phyloP scores from a whole-genome alignment of 2,329 filamentous ascomycete genomes.

The Gnomoniopsis smithogilvyi region DNA sequence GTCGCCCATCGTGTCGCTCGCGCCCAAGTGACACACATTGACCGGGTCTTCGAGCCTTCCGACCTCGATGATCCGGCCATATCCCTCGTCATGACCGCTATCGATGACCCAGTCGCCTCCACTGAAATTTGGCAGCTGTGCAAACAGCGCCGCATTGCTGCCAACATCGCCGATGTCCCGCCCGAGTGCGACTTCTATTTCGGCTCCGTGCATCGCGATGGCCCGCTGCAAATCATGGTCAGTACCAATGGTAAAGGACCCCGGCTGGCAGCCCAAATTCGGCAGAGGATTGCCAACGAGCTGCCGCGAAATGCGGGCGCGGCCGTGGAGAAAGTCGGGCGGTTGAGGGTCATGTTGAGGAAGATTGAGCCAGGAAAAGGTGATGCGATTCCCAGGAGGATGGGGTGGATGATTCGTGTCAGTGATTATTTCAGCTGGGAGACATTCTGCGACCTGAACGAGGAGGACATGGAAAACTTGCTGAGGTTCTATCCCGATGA shows the following conservation, averaged over 20 bases:
- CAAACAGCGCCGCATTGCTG: conserved; percentile 77
- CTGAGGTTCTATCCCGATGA: conserved; percentile 66
- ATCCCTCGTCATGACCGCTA: conserved; percentile 88
- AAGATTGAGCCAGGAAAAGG: conserved; percentile 64
- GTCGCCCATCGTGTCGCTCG: conserved; percentile 77
- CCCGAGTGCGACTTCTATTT: conserved; percentile 99
- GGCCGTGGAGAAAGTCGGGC: conserved; percentile 81
- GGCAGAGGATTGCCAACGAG: conserved; percentile 72
- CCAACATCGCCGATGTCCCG: conserved; percentile 96
- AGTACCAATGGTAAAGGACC: conserved; percentile 97
- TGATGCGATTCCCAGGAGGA: conserved; percentile 78
- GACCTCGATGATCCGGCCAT: conserved; percentile 82
- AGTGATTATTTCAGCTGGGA: conserved; percentile 85
- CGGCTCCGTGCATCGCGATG: conserved; percentile 90
- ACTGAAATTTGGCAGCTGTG: conserved; percentile 90
- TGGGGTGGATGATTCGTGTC: conserved; percentile 93
- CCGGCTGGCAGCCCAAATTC: conserved; percentile 80
- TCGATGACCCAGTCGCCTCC: conserved; percentile 92
- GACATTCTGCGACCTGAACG: conserved; percentile 77
- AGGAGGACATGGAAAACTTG: conserved; percentile 81
- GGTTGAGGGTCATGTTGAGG: conserved; percentile 74
- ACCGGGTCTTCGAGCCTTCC: conserved; percentile 80
- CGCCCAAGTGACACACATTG: conserved; percentile 73
- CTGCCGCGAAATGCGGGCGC: conserved; percentile 78
- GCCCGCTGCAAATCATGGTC: conserved; percentile 96